phyloP scores from a whole-genome alignment of 495 filamentous ascomycete species.

The Elaphomyces granulatus region DNA sequence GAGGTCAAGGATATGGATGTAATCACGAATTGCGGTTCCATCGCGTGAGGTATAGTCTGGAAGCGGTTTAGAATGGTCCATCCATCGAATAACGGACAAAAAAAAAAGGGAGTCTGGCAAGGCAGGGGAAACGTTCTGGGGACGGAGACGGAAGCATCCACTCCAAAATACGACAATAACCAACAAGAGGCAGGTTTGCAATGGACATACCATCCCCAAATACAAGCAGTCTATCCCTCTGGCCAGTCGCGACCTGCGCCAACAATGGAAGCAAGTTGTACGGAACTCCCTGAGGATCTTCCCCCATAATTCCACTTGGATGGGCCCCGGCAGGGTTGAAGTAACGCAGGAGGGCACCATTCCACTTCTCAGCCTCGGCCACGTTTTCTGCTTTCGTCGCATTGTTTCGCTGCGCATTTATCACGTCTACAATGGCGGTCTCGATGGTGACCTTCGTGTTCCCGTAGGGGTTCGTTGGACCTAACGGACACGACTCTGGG shows the following conservation, averaged over 20 bases:
- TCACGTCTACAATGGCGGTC: constrained; percentile 75
- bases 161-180: too few relatives aligned
- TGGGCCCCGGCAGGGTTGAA: constrained; percentile 96
- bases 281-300: constrained; percentile 89
- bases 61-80: constrained; percentile 5
- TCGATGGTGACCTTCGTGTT: constrained; percentile 90
- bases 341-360: constrained; percentile 84
- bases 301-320: constrained; percentile 94
- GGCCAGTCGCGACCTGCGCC: constrained; percentile 89
- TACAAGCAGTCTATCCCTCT: constrained; percentile 84
- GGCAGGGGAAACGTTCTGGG: too few relatives aligned
- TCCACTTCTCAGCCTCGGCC: constrained; percentile 62
- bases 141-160: too few relatives aligned
- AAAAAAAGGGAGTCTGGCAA: constrained; percentile 5
- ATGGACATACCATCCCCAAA: constrained; percentile 71
- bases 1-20: constrained; percentile 80
- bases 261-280: constrained; percentile 92
- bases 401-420: constrained; percentile 76
- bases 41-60: constrained; percentile 82
- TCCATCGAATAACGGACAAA: neutral
- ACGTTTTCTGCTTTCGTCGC: constrained; percentile 63
- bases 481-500: constrained; percentile 89
- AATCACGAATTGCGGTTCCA: constrained; percentile 67
- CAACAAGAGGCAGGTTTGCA: too few relatives aligned
- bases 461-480: constrained; percentile 94